These are phyloP conservation scores for Adansonia madagascariensis DNA, from an alignment of 441 rosid genomes.

Conservation along the genomic window DNA sequence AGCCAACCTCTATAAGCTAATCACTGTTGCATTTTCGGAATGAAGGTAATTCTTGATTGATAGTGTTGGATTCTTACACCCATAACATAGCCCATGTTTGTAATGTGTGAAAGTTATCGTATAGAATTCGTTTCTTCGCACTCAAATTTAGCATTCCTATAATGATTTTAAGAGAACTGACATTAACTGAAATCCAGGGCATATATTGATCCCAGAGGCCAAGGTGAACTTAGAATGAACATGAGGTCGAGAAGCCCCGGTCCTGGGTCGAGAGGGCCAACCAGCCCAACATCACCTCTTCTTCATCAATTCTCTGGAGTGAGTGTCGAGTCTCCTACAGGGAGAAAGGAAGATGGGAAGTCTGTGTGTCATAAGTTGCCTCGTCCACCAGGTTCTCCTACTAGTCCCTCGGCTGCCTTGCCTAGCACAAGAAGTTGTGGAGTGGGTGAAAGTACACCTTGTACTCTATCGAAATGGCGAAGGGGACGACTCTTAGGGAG, in stretches of 20 bases:
- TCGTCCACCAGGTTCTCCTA: constrained; percentile 91
- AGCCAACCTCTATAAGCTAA: neutral
- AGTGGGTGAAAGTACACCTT: constrained; percentile 41
- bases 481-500: constrained; percentile 87
- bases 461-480: constrained; percentile 74
- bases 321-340: constrained; percentile 65
- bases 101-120: neutral
- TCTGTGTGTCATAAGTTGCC: constrained; percentile 79
- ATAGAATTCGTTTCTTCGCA: neutral
- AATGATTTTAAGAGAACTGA: neutral
- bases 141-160: constrained; percentile 11
- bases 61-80: neutral
- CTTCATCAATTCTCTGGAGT: constrained; percentile 52
- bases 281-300: constrained; percentile 79
- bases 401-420: constrained; percentile 63
- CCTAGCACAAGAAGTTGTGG: constrained; percentile 45
- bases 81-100: neutral
- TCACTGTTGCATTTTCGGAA: constrained; percentile 9
- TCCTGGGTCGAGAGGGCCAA: constrained; percentile 57
- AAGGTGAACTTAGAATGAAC: constrained; percentile 46
- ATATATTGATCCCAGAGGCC: constrained; percentile 51
- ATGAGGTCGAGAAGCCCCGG: constrained; percentile 60
- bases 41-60: constrained; percentile 14
- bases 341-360: constrained; percentile 66
- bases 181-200: constrained; percentile 33